Conservation (phyloP, 2,329 filamentous ascomycete species). For the Colletotrichum shisoi region DNA sequence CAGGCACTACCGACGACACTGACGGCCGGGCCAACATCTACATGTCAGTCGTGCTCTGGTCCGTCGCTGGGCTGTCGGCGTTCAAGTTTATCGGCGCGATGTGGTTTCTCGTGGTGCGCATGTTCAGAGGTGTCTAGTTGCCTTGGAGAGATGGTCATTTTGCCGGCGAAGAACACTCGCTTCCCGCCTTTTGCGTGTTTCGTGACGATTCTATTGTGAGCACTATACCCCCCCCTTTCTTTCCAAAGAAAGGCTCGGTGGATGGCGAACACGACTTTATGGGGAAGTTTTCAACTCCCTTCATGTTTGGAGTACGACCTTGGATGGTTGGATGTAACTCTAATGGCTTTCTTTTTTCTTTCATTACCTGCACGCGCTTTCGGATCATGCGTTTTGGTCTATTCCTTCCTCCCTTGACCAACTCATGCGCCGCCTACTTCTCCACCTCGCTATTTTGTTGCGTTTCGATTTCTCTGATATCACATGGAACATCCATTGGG, state of each 20-base stretch:
- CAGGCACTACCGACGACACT: conserved; percentile 54
- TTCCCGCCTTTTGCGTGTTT: conserved; percentile 24
- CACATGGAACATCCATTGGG: conserved; percentile 21
- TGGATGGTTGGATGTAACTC: conserved; percentile 30
- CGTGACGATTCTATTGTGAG: conserved; percentile 32
- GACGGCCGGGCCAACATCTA: conserved; percentile 76
- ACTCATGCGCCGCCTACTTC: neutral
- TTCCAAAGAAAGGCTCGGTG: conserved; percentile 26
- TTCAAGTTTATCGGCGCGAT: conserved; percentile 88
- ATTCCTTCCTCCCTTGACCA: neutral
- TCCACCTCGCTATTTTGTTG: conserved; percentile 5
- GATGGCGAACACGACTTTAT: conserved; percentile 35
- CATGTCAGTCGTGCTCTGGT: conserved; percentile 87
- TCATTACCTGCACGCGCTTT: conserved; percentile 11
- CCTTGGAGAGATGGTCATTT: neutral
- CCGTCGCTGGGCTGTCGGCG: conserved; percentile 80
- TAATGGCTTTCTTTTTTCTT: conserved; percentile 28
- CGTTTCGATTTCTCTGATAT: conserved; percentile 31
- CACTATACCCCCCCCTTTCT: conserved; percentile 35
- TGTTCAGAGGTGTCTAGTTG: conserved; percentile 75
- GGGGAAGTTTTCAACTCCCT: conserved; percentile 16
- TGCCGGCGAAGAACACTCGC: neutral
- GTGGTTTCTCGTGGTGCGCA: conserved; percentile 90
- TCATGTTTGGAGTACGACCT: conserved; percentile 37
- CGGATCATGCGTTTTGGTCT: conserved; percentile 16